Conservation (phyloP, 2,329 filamentous ascomycete species). For the Apiospora saccharicola region DNA sequence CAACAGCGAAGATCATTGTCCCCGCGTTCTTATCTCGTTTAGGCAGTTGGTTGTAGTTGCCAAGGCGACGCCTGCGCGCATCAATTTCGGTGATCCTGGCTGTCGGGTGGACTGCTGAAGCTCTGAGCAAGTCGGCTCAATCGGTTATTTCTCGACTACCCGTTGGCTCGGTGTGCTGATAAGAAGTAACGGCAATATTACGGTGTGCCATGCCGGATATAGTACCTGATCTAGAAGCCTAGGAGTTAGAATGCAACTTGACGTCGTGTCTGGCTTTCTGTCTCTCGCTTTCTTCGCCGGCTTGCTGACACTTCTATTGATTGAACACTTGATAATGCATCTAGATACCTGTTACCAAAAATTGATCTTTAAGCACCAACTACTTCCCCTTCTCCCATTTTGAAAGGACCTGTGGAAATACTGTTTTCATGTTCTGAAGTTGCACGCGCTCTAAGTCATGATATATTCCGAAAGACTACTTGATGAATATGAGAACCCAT, state of each 20-base stretch:
- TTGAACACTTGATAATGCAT: background rate
- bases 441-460: background rate
- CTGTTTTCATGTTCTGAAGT: background rate
- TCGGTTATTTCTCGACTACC: background rate
- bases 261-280: background rate
- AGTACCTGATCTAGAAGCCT: background rate
- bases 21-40: background rate
- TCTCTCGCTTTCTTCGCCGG: background rate
- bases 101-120: background rate
- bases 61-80: background rate
- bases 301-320: background rate
- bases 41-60: constrained; percentile 1
- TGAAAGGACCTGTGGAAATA: background rate
- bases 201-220: background rate
- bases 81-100: background rate
- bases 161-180: background rate
- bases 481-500: background rate
- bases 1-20: background rate
- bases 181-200: background rate
- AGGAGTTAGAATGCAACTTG: background rate
- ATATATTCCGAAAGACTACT: background rate
- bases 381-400: background rate
- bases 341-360: too few species aligned
- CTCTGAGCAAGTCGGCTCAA: background rate
- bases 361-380: background rate